Base-by-base conservation (phyloP, 2,329 filamentous ascomycete genomes). In the Myriosclerotinia duriaeana region DNA sequence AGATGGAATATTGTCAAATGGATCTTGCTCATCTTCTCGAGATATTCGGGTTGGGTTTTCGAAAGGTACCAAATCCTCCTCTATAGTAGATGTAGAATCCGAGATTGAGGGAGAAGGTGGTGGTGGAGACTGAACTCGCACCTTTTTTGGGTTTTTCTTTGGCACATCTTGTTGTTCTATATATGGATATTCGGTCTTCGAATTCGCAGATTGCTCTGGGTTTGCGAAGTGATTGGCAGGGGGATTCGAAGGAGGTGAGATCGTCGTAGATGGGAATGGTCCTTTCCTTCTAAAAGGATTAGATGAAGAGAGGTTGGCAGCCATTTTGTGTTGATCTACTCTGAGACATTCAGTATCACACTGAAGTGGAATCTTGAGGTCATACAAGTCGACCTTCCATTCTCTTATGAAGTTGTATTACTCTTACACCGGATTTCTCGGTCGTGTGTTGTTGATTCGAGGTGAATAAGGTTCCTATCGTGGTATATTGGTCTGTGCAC, bases 51-150 rank as follows among this genome's bases (percentile, higher is more conserved):
- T 75, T 68, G 65, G 75, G 71, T 69, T 68, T 61, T 69, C 70
- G 53, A 64, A 65, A 56, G 66, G 63, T 56, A 62, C 69, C 48
- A 68, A 53, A 69, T 46, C 53, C 72, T 73, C 71, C 48, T 68
- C 71, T 65, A 74, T 67, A 11, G 72, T 75, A 3, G 77, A 77
- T 74, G 78, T 76, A 72, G 83, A 84, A 70, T 85, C 84, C 71
- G 84, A 83, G 15, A 83, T 84, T 3, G 72, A 72, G 7, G 75
- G 75, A 38, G 74, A 76, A n/a, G 83, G 82, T 3, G 86, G 85
- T 67, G 85, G 86, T 62, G 87, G 87, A 53, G 86, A 88, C 74
- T 88, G 82, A 11, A 89, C 84, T 73, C 88, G 85, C 68, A 91
- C 88, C 73, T 85, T 89, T 78, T 90, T 90, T 76, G 70, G 68